Evolutionary conservation across 495 filamentous ascomycete species (phyloP), one percentile per base, ranked within the genome.

Genomic region (Daldinia decipiens): DNA sequence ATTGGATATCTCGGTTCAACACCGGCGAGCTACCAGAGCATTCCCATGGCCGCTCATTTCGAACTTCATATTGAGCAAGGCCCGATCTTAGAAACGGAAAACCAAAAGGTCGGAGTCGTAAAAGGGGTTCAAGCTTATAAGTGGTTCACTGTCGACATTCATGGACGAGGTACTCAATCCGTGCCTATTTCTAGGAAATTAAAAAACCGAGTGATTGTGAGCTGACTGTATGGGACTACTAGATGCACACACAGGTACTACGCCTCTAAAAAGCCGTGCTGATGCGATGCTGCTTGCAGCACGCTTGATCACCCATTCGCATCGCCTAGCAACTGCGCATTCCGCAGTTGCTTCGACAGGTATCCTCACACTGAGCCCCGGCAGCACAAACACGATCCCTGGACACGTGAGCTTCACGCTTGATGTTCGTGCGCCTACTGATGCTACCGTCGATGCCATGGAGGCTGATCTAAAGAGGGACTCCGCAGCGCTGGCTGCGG

Each of bases 31-130:
- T 84, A 90, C 75, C 81, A 85, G 65, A 78, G 83, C 52, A 89
- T 86, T 12, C 91, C 90, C 0, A 88, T 94, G 81, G 92, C 87
- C 17, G 92, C 92, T 1, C 91, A 94, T 75, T 94, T 94, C 77
- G 92, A 95, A 74, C 80, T 94, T 4, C 92, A 94, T 72, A 94
- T 95, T 60, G 92, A 95, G 73, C 92, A 95, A 78, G 91, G 91
- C 0, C 91, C 91, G 15, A 87, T 90, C 43, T 84, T 95, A 2
- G 86, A 92, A 58, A 79, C 81, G 2, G 83, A 86, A 24, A 78
- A 82, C 19, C 83, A 89, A 69, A 88, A 88, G 39, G 85, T 93
- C 26, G 92, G 91, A 7, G 85, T 92, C 5, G 92, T 94, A 21
- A 85, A 85, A 24, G 92, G 90, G 36, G 91, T 91, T 7, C 87